Percentiles rank a stretch among this genome's conserved stretches.
Conservation (phyloP, 1,284 basidiomycete species). For the Neonothopanus nambi region DNA sequence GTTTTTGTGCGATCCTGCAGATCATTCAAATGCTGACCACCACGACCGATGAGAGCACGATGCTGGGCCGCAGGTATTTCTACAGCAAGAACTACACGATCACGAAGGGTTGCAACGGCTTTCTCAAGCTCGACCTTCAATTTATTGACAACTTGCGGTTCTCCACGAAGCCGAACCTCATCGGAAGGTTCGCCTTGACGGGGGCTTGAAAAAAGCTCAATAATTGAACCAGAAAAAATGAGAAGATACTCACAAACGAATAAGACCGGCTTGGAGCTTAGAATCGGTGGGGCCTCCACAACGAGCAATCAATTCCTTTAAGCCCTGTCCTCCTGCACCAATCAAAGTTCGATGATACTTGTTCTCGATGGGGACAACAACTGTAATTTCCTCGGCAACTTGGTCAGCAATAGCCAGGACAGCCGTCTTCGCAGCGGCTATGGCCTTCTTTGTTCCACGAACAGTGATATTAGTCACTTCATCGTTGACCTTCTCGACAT, state of each 20-base stretch:
- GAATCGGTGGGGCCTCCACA: conserved; percentile 86
- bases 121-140: conserved; percentile 88
- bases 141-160: conserved; percentile 78
- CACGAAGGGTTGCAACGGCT: conserved; percentile 66
- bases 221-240: conserved; percentile 1
- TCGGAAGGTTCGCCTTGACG: conserved; percentile 81
- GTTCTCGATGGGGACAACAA: conserved; percentile 71
- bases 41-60: conserved; percentile 89
- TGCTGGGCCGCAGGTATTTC: conserved; percentile 85
- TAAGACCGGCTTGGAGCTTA: conserved; percentile 80
- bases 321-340: conserved; percentile 87
- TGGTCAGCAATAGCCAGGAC: conserved; percentile 86
- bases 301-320: conserved; percentile 81
- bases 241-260: conserved; percentile 73
- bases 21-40: conserved; percentile 86
- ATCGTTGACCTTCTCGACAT: conserved; percentile 79
- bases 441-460: conserved; percentile 87
- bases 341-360: conserved; percentile 92
- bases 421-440: conserved; percentile 81
- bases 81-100: conserved; percentile 84
- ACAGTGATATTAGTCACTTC: conserved; percentile 73
- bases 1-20: conserved; percentile 82
- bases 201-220: conserved; percentile 58
- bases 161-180: conserved; percentile 89
- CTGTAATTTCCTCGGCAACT: conserved; percentile 80